Percentiles rank a stretch among this genome's conserved stretches.
Conservation (phyloP, 176 grass and related monocot species). For the Aechmea fasciata region DNA sequence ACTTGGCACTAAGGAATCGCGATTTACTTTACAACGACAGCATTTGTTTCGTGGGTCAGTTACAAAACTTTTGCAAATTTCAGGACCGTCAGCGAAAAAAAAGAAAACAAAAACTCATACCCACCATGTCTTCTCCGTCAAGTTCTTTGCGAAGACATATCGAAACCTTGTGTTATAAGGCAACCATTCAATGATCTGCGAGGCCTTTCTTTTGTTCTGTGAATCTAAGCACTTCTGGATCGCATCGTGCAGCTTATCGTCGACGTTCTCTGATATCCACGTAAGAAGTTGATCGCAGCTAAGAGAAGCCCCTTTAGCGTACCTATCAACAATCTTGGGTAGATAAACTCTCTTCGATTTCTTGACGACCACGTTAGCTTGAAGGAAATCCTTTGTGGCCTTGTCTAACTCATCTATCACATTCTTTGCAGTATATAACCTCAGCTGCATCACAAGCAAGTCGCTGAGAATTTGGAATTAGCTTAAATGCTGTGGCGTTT, state of each 20-base stretch:
- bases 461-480: not conserved
- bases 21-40: not conserved
- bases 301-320: conserved; percentile 54
- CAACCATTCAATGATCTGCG: conserved; percentile 80
- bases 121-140: conserved; percentile 39
- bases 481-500: not conserved
- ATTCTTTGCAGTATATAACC: conserved; percentile 73
- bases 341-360: conserved; percentile 68
- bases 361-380: conserved; percentile 47
- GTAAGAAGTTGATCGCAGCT: conserved; percentile 43
- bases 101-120: conserved; percentile 1
- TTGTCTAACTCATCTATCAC: conserved; percentile 67
- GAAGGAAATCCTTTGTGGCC: conserved; percentile 77
- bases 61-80: not conserved
- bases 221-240: conserved; percentile 30
- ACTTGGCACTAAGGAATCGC: not conserved
- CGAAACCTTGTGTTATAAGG: conserved; percentile 78
- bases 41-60: not conserved
- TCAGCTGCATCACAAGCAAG: conserved; percentile 42
- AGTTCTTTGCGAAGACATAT: conserved; percentile 51
- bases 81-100: not conserved
- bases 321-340: conserved; percentile 60
- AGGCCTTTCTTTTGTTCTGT: conserved; percentile 42
- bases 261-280: conserved; percentile 43
- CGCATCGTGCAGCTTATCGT: conserved; percentile 36